A percentile compares a stretch with the other conserved stretches of the same genome.
phyloP scores from a whole-genome alignment of 192 early-diverging fungal species.

The Linnemannia hyalina region DNA sequence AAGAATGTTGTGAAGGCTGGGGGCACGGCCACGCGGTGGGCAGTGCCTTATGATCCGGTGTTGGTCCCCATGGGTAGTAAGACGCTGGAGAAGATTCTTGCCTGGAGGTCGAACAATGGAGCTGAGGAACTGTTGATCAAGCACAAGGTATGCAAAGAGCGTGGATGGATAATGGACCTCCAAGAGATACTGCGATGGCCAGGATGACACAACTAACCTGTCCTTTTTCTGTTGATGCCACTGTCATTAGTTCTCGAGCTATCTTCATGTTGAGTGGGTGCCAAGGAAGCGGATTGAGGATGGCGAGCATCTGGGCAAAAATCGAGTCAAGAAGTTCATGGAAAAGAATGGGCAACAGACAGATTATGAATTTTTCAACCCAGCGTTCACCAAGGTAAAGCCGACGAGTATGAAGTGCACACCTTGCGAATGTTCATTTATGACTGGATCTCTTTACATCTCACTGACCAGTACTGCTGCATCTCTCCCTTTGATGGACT shows the following conservation, averaged over 20 bases:
- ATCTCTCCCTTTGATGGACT: background rate
- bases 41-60: slow-evolving; percentile 63
- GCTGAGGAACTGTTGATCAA: slow-evolving; percentile 80
- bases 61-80: slow-evolving; percentile 66
- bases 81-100: slow-evolving; percentile 67
- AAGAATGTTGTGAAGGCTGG: slow-evolving; percentile 34
- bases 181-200: background rate
- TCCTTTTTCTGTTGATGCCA: background rate
- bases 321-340: slow-evolving; percentile 81
- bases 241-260: slow-evolving; percentile 73
- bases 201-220: no score
- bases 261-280: slow-evolving; percentile 82
- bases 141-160: slow-evolving; percentile 71
- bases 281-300: slow-evolving; percentile 56
- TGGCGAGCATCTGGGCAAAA: slow-evolving; percentile 71
- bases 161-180: no score
- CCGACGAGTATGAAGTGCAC: no score
- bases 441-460: no score
- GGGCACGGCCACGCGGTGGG: slow-evolving; percentile 33
- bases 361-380: slow-evolving; percentile 73
- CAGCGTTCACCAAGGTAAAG: slow-evolving; percentile 69
- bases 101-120: slow-evolving; percentile 59
- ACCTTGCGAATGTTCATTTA: background rate
- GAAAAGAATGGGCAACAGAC: slow-evolving; percentile 70
- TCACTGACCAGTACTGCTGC: no score